phyloP scores from a whole-genome alignment of 2,329 filamentous ascomycete genomes.

The Colletotrichum cereale region DNA sequence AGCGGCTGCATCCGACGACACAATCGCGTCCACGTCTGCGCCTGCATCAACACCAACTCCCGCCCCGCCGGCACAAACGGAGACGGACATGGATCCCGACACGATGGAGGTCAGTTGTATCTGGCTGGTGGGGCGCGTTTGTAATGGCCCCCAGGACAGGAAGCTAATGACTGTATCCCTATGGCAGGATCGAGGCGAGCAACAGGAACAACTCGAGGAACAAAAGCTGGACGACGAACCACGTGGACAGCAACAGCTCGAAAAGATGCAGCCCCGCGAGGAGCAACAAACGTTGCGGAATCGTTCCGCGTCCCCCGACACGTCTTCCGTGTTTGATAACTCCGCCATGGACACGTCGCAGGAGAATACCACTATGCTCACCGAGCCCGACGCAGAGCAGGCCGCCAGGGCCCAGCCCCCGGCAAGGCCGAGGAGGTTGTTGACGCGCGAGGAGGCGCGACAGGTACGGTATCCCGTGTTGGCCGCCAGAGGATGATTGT shows the following conservation, averaged over 20 bases:
- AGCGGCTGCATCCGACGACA: not conserved
- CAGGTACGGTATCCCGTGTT: slow-evolving; percentile 53
- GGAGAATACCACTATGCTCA: slow-evolving; percentile 56
- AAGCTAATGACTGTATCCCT: slow-evolving; percentile 11
- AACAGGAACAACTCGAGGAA: not conserved
- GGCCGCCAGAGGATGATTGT: not conserved
- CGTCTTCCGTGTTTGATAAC: slow-evolving; percentile 64
- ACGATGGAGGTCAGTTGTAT: slow-evolving; percentile 18
- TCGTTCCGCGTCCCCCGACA: slow-evolving; percentile 49
- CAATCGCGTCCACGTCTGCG: slow-evolving; percentile 7
- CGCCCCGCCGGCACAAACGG: slow-evolving; percentile 9
- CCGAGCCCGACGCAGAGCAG: slow-evolving; percentile 58
- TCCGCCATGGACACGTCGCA: slow-evolving; percentile 62
- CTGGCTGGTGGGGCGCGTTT: not conserved
- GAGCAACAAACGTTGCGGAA: slow-evolving; percentile 12
- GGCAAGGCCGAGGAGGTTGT: slow-evolving; percentile 42
- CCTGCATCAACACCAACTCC: slow-evolving; percentile 1
- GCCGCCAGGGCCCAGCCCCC: slow-evolving; percentile 39
- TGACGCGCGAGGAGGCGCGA: slow-evolving; percentile 67
- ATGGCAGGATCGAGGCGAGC: slow-evolving; percentile 12
- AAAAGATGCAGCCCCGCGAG: not conserved
- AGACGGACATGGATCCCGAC: slow-evolving; percentile 13
- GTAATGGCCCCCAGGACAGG: not conserved
- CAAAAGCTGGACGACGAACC: slow-evolving; percentile 12
- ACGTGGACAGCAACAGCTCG: not conserved